A percentile compares a stretch with the other conserved stretches of the same genome.
Conservation (phyloP, 805 yeast species). For the Ogataea philodendri region DNA sequence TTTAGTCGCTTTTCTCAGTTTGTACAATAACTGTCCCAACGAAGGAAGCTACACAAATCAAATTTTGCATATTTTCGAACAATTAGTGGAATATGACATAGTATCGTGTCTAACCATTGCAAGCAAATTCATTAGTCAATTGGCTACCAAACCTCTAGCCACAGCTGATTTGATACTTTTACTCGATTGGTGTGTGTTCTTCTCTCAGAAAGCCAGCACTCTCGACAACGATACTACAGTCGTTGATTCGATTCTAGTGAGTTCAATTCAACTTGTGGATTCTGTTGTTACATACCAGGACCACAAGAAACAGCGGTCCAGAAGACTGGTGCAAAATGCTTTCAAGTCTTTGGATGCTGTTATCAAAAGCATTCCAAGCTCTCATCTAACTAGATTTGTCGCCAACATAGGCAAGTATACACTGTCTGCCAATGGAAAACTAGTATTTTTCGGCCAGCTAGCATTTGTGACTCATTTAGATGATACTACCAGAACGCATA, state of each 20-base stretch:
- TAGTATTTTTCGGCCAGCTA: conserved; percentile 9
- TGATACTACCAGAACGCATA: conserved; percentile 2
- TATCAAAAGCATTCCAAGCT: background rate
- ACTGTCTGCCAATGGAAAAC: conserved; percentile 1
- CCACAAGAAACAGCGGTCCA: background rate
- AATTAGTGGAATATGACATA: conserved; percentile 34
- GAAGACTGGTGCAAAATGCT: conserved; percentile 2
- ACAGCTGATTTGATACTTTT: conserved; percentile 55
- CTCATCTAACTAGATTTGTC: background rate
- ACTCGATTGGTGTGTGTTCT: conserved; percentile 52
- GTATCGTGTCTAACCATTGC: conserved; percentile 32
- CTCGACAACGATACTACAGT: conserved; percentile 25
- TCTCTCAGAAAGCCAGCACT: conserved; percentile 31
- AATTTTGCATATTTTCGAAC: conserved; percentile 40
- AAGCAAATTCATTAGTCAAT: conserved; percentile 38
- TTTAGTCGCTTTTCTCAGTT: conserved; percentile 41
- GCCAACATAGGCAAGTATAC: background rate
- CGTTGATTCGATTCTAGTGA: conserved; percentile 24
- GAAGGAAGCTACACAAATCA: conserved; percentile 48
- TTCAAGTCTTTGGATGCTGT: conserved; percentile 3
- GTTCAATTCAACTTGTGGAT: conserved; percentile 40
- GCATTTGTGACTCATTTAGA: background rate
- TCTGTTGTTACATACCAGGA: conserved; percentile 23
- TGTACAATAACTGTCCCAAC: conserved; percentile 47
- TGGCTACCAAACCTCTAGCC: conserved; percentile 42